phyloP scores from a whole-genome alignment of 176 grass and related monocot genomes.

The Guadua angustifolia region DNA sequence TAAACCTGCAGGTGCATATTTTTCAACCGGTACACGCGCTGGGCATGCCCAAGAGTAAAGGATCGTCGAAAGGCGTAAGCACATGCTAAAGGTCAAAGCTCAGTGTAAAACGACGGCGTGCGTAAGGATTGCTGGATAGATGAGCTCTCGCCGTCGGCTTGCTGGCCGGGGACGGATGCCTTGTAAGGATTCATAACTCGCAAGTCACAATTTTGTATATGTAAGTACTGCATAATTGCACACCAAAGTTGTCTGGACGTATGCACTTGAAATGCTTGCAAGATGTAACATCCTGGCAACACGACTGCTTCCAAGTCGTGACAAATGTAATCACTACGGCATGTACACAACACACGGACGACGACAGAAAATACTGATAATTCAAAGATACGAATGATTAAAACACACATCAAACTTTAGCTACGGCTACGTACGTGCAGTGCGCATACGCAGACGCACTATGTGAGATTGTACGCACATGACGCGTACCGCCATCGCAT shows the following conservation, averaged over 20 bases:
- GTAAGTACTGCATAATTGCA: neutral
- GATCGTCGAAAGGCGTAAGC: neutral
- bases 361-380: neutral
- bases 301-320: neutral
- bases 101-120: neutral
- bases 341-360: neutral
- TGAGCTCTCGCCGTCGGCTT: neutral
- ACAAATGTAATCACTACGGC: constrained; percentile 1
- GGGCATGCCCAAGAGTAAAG: neutral
- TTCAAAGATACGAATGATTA: neutral
- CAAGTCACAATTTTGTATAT: neutral
- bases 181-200: neutral
- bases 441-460: neutral
- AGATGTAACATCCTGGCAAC: neutral
- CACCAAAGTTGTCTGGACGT: constrained; percentile 2
- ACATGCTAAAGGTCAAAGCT: neutral
- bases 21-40: neutral
- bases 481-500: neutral
- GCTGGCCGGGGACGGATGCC: neutral
- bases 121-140: too few relatives aligned
- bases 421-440: neutral
- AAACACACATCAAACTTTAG: neutral
- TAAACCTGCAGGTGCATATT: neutral
- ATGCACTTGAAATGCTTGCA: neutral
- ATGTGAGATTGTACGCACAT: neutral